These are phyloP conservation scores for Penicillium hordei DNA, from an alignment of 2,329 filamentous ascomycete species.

Conservation along the genomic window DNA sequence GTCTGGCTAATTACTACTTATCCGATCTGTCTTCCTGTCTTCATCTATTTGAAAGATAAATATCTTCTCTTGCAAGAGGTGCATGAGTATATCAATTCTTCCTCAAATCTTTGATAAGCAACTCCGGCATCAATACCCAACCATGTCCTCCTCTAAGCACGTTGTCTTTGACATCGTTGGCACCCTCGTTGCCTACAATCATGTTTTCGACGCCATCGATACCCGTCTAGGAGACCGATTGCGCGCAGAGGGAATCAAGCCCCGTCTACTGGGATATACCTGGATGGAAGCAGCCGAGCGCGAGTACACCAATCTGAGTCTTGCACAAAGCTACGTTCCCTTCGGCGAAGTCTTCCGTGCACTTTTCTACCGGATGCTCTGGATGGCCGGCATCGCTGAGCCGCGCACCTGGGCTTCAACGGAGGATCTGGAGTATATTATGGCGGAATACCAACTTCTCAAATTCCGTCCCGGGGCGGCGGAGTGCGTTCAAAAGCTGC, in stretches of 20 bases:
- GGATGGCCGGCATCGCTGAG: conserved; percentile 41
- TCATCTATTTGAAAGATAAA: background rate
- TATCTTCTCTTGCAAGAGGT: background rate
- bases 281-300: conserved; percentile 47
- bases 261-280: conserved; percentile 41
- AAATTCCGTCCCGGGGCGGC: conserved; percentile 37
- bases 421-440: conserved; percentile 40
- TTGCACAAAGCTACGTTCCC: conserved; percentile 40
- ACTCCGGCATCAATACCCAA: background rate
- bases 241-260: conserved; percentile 34
- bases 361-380: conserved; percentile 48
- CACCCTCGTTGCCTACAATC: conserved; percentile 45
- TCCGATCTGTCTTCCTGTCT: background rate
- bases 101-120: background rate
- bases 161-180: conserved; percentile 39
- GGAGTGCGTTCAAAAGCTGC: conserved; percentile 41
- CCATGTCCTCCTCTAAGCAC: conserved; percentile 22
- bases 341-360: conserved; percentile 42
- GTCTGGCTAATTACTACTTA: background rate
- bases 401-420: conserved; percentile 41
- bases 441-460: conserved; percentile 36
- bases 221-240: conserved; percentile 41
- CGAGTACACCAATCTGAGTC: conserved; percentile 48
- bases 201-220: conserved; percentile 41
- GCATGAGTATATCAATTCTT: background rate